Conservation (phyloP, 148 eudicot genomes). For the Fagopyrum esculentum region DNA sequence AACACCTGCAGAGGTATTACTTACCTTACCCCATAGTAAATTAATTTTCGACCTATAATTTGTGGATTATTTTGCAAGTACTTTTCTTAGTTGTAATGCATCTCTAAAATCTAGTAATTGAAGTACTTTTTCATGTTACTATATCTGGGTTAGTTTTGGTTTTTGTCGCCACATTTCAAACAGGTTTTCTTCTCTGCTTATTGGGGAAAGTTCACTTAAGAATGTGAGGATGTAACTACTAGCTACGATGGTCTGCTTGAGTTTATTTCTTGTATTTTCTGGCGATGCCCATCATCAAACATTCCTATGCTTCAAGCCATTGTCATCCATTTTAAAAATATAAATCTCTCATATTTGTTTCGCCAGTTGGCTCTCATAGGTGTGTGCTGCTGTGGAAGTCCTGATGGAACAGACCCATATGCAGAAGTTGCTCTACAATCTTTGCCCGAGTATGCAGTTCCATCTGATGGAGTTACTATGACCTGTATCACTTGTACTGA, state of each 20-base stretch:
- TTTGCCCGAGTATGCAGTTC: slow-evolving; percentile 73
- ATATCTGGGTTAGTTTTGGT: neutral
- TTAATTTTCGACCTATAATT: neutral
- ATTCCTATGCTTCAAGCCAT: too few species aligned
- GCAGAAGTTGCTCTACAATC: slow-evolving; percentile 88
- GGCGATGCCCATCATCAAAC: too few species aligned
- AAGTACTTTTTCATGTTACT: neutral
- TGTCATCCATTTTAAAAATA: too few species aligned
- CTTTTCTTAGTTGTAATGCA: neutral
- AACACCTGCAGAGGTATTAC: slow-evolving; percentile 88
- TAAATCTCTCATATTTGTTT: neutral
- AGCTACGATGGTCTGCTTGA: too few species aligned
- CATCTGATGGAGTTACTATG: slow-evolving; percentile 95
- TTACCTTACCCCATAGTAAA: neutral
- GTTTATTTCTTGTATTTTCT: too few species aligned
- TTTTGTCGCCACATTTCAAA: neutral
- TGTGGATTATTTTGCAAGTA: neutral
- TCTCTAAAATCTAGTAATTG: neutral
- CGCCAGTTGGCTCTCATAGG: slow-evolving; percentile 87
- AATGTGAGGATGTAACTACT: too few species aligned
- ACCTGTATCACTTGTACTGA: slow-evolving; percentile 83
- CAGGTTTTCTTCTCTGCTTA: too few species aligned
- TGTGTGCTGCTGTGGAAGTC: slow-evolving; percentile 81
- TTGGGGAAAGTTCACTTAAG: too few species aligned
- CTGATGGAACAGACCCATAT: slow-evolving; percentile 89